Base-by-base conservation (phyloP, 768 basidiomycete species). In the Strobilomyces confusus region DNA sequence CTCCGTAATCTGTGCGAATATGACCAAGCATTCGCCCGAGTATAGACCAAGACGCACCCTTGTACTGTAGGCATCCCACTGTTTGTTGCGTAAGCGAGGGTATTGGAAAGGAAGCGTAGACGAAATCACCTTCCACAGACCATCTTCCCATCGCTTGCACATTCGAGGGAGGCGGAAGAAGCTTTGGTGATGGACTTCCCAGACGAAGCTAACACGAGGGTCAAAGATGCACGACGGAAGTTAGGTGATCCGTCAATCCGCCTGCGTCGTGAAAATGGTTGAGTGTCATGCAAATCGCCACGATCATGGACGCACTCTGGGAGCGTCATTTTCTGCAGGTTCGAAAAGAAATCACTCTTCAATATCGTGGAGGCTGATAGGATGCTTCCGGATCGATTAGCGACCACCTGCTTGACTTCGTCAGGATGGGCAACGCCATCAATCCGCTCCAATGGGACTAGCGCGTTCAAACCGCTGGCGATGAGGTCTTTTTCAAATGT, bases 31-130 rank as follows among this genome's bases (percentile, higher is more conserved):
- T 51, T 41, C 13, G 11, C 45, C 36, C 13, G 9, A 44, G 14
- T 9, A 17, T 23, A 13, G 30, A 33, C 49, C 47, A 26, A 26
- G 6, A 51, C 58, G 15, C 29, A 63, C 66, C 95, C 95, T 63
- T 92, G 83, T 2, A 88, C 84, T 1, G 92, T 95, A 4, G 95
- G 95, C 95, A 98, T 98, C 15, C 95, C 95, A 59, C 87, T 94
- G 41, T 49, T 36, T 32, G n/a, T 46, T 23, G 19, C 13, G 48
- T 52, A 37, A 59, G 65, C 70, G 55, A 73, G 0, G 63, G 63
- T 53, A 34, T 30, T 12, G 33, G 49, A 44, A 63, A 49, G 22
- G 14, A 29, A 32, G 12, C 9, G 13, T n/a, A 5, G 26, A 15
- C 19, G 36, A 34, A 33, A 42, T 60, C 74, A 86, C 87, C 89